Conservation (phyloP, 1,139 yeast species). For the Yamadazyma triangularis region DNA sequence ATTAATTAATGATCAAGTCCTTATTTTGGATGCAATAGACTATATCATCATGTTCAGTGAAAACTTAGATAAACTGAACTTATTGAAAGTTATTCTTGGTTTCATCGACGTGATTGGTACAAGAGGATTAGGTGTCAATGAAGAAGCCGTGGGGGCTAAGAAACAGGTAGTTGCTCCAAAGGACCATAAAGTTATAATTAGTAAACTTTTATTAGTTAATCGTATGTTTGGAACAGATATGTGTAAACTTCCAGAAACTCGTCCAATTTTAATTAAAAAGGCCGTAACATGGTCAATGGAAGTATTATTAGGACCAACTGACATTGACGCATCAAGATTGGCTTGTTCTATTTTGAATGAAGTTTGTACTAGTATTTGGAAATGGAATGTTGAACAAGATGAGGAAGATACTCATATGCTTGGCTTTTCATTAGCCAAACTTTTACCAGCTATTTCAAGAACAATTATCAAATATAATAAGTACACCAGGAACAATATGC, state of each 20-base stretch:
- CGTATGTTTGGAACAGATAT: slow-evolving; percentile 51
- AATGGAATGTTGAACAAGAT: slow-evolving; percentile 18
- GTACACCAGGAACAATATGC: slow-evolving; percentile 47
- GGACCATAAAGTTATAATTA: slow-evolving; percentile 52
- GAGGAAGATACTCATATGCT: slow-evolving; percentile 21
- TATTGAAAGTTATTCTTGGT: slow-evolving; percentile 34
- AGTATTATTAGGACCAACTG: slow-evolving; percentile 49
- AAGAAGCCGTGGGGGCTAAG: slow-evolving; percentile 24
- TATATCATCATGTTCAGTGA: slow-evolving; percentile 42
- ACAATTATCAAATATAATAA: slow-evolving; percentile 52
- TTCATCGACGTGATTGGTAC: slow-evolving; percentile 51
- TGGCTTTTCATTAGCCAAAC: slow-evolving; percentile 45
- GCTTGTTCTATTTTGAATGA: slow-evolving; percentile 56
- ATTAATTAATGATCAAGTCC: slow-evolving; percentile 55
- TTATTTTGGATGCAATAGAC: slow-evolving; percentile 55
- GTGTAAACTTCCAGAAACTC: slow-evolving; percentile 28
- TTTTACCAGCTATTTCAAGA: slow-evolving; percentile 50
- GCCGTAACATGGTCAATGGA: slow-evolving; percentile 64
- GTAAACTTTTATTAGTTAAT: slow-evolving; percentile 56
- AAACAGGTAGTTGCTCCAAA: slow-evolving; percentile 30
- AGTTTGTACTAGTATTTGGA: slow-evolving; percentile 40
- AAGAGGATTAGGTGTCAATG: slow-evolving; percentile 49
- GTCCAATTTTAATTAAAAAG: slow-evolving; percentile 44
- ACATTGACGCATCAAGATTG: slow-evolving; percentile 56
- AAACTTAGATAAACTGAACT: slow-evolving; percentile 33